These are phyloP conservation scores for Backusella luteola DNA, from an alignment of 192 early-diverging fungal genomes.

Conservation along the genomic window DNA sequence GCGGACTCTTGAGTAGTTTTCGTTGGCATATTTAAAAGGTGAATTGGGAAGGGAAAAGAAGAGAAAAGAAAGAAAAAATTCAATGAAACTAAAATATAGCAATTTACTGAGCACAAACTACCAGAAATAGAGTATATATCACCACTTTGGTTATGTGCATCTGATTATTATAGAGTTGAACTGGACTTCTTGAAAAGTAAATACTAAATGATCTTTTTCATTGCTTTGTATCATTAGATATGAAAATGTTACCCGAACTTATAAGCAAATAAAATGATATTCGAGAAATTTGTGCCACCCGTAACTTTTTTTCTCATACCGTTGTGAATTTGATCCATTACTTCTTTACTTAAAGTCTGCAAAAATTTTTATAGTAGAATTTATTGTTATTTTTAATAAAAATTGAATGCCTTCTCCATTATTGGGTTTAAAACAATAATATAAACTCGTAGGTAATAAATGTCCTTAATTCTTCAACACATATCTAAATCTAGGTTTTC, in stretches of 20 bases:
- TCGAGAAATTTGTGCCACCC: background rate
- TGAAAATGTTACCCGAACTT: background rate
- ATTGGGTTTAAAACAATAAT: constrained; percentile 15
- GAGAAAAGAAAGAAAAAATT: background rate
- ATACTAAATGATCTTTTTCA: background rate
- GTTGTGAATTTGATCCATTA: background rate
- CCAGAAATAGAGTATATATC: background rate
- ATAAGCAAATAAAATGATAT: background rate
- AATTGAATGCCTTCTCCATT: background rate
- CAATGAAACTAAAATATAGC: background rate
- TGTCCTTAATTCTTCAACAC: constrained; percentile 61
- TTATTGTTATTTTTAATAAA: background rate
- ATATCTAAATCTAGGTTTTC: constrained; percentile 66
- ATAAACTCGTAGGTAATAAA: too few relatives aligned
- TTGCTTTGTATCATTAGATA: background rate
- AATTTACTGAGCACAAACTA: background rate
- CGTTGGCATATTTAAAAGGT: background rate
- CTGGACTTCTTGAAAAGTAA: background rate
- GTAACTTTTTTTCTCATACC: background rate
- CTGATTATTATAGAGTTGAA: background rate
- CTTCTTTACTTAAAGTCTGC: background rate
- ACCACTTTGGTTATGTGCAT: background rate
- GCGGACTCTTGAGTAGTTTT: background rate
- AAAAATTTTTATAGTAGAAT: too few relatives aligned
- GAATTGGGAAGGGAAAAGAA: background rate